phyloP scores from a whole-genome alignment of 306 rosid species.

The Cyclanthera cordifolia region DNA sequence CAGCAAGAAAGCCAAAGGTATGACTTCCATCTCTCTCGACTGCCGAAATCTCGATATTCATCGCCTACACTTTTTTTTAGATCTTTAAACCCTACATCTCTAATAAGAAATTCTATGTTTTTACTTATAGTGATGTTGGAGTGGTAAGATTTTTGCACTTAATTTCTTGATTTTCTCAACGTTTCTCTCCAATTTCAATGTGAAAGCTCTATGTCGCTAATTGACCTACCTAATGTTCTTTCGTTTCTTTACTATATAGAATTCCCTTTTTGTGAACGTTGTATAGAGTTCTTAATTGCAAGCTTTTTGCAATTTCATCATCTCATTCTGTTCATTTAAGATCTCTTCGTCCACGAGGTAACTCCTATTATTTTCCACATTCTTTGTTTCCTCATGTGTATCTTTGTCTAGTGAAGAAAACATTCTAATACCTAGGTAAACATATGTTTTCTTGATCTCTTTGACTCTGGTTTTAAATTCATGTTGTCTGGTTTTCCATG shows the following conservation, averaged over 20 bases:
- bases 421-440: too few species aligned
- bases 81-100: slow-evolving; percentile 61
- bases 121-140: slow-evolving; percentile 61
- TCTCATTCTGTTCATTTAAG: too few species aligned
- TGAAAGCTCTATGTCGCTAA: neutral
- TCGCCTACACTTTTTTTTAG: slow-evolving; percentile 17
- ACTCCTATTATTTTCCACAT: too few species aligned
- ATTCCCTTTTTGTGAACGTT: neutral
- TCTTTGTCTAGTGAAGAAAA: too few species aligned
- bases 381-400: too few species aligned
- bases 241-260: neutral
- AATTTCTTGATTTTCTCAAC: neutral
- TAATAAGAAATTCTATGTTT: slow-evolving; percentile 70
- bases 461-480: too few species aligned
- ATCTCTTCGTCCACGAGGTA: too few species aligned
- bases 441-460: too few species aligned
- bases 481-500: too few species aligned
- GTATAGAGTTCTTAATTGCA: too few species aligned
- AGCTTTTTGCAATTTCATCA: too few species aligned
- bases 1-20: slow-evolving; percentile 86
- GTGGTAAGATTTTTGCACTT: slow-evolving; percentile 34
- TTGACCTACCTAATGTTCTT: neutral
- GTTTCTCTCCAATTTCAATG: neutral
- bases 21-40: neutral
- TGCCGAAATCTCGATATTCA: neutral